A percentile compares a stretch with the other conserved stretches of the same genome.
Evolutionary conservation across 495 filamentous ascomycete species (phyloP).

Genomic region (Xylaria nigripes): DNA sequence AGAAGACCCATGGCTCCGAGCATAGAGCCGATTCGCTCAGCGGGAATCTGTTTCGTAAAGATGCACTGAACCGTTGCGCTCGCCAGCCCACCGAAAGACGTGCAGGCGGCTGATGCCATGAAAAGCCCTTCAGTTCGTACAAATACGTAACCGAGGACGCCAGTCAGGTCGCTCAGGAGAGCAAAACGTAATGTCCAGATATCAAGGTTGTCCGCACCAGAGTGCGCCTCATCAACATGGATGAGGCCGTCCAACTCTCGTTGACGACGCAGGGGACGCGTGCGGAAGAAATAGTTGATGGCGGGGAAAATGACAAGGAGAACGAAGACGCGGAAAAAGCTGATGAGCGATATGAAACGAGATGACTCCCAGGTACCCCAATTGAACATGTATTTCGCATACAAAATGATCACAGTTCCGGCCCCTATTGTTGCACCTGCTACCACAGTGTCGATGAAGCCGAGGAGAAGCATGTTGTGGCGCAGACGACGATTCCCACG

Average conservation of each 20-base stretch:
- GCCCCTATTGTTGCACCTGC: constrained; percentile 78
- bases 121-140: constrained; percentile 48
- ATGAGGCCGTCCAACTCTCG: constrained; percentile 22
- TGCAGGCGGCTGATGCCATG: constrained; percentile 58
- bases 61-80: constrained; percentile 73
- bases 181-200: constrained; percentile 67
- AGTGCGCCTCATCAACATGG: constrained; percentile 36
- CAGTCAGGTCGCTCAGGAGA: constrained; percentile 68
- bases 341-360: constrained; percentile 68
- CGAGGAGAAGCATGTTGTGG: constrained; percentile 69
- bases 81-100: constrained; percentile 74
- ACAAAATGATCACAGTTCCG: constrained; percentile 68
- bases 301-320: constrained; percentile 68
- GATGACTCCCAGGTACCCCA: constrained; percentile 75
- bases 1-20: constrained; percentile 80
- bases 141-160: constrained; percentile 65
- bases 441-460: constrained; percentile 67
- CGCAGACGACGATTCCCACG: constrained; percentile 55
- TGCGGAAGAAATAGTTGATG: constrained; percentile 61
- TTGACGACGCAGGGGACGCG: constrained; percentile 28
- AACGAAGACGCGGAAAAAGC: constrained; percentile 60
- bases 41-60: constrained; percentile 84
- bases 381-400: constrained; percentile 66
- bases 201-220: constrained; percentile 73
- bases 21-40: constrained; percentile 70